Conservation (phyloP, 2,329 filamentous ascomycete species). For the Ceratocystis papillata region DNA sequence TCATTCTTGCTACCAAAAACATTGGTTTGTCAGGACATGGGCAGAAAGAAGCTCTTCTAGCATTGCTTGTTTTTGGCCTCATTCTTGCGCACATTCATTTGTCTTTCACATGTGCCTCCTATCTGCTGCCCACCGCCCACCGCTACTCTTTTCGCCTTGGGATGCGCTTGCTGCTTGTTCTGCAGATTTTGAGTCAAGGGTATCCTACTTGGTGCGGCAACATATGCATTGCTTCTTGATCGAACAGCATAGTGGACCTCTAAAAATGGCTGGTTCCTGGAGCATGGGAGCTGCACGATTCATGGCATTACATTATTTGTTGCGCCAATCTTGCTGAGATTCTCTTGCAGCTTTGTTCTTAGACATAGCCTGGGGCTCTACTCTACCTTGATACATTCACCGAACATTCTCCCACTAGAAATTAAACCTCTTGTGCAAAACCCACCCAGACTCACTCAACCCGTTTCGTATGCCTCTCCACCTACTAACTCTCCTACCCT, state of each 20-base stretch:
- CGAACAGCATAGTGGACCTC: neutral
- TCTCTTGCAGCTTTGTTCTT: neutral
- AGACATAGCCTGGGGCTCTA: neutral
- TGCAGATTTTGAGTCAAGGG: conserved; percentile 15
- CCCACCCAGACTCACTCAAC: neutral
- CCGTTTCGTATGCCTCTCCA: neutral
- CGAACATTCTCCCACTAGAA: neutral
- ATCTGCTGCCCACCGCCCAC: neutral
- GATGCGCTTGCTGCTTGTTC: neutral
- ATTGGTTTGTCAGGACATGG: neutral
- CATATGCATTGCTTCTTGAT: conserved; percentile 2
- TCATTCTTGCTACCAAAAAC: neutral
- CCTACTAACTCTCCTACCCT: conserved; percentile 30
- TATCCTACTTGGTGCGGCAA: conserved; percentile 2
- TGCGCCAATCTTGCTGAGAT: neutral
- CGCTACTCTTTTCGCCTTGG: conserved; percentile 3
- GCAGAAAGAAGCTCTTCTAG: neutral
- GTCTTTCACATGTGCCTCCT: neutral
- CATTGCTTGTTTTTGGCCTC: neutral
- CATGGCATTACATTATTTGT: neutral
- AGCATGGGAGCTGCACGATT: neutral
- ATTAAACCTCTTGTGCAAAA: neutral
- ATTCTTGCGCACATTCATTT: neutral
- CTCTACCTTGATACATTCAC: neutral
- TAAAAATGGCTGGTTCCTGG: conserved; percentile 3